A percentile compares a stretch with the other conserved stretches of the same genome.
phyloP scores from a whole-genome alignment of 306 rosid genomes.

The Quercus alba region DNA sequence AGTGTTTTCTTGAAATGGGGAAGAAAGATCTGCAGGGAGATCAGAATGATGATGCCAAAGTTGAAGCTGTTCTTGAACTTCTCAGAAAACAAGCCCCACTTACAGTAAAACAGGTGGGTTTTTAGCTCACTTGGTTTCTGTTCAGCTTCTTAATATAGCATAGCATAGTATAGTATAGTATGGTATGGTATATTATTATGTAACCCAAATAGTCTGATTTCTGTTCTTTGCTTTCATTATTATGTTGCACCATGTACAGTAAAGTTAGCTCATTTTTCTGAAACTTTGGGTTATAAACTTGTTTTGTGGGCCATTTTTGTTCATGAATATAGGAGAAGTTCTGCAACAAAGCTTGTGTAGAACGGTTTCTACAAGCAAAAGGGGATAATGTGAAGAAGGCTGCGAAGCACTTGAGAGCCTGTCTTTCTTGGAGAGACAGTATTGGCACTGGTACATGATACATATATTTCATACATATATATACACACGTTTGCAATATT shows the following conservation, averaged over 20 bases:
- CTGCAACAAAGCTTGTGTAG: conserved; percentile 74
- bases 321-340: conserved; percentile 70
- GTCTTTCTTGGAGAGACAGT: conserved; percentile 94
- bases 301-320: not conserved
- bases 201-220: not conserved
- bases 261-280: no score
- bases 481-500: not conserved
- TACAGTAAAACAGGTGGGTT: conserved; percentile 67
- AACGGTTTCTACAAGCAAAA: conserved; percentile 76
- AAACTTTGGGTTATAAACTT: not conserved
- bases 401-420: conserved; percentile 78
- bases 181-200: no score
- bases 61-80: conserved; percentile 74
- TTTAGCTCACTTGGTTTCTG: no score
- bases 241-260: not conserved
- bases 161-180: no score
- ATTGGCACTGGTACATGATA: conserved; percentile 58
- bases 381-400: conserved; percentile 92
- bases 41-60: conserved; percentile 37
- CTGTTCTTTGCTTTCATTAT: not conserved
- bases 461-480: no score
- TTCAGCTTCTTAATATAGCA: not conserved
- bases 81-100: conserved; percentile 83
- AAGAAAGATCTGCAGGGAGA: conserved; percentile 50
- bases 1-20: conserved; percentile 69